Conservation (phyloP, 1,139 yeast species). For the Maudiozyma humilis region DNA sequence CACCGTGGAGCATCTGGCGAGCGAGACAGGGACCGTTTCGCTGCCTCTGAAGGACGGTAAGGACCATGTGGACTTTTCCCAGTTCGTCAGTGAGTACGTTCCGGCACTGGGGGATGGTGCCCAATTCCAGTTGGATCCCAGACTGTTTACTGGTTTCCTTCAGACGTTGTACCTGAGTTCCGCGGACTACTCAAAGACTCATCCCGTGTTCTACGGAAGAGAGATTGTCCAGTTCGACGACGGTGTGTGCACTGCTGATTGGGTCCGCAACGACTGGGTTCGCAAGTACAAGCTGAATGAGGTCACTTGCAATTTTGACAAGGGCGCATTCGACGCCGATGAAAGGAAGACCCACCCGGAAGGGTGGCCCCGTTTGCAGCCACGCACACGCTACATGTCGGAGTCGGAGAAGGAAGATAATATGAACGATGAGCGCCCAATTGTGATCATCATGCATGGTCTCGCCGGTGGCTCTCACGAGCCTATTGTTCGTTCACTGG, state of each 20-base stretch:
- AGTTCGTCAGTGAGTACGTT: conserved; percentile 37
- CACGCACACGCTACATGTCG: conserved; percentile 65
- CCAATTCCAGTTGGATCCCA: conserved; percentile 54
- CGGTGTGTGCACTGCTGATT: conserved; percentile 71
- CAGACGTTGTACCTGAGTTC: conserved; percentile 65
- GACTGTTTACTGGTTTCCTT: conserved; percentile 60
- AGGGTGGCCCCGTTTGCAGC: conserved; percentile 67
- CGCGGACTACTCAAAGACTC: conserved; percentile 44
- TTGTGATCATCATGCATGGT: conserved; percentile 71
- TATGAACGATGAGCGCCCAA: conserved; percentile 43
- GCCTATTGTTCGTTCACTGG: conserved; percentile 65
- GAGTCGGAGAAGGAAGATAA: conserved; percentile 39
- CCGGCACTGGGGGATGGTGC: conserved; percentile 42
- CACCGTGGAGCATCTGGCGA: conserved; percentile 32
- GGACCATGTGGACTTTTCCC: conserved; percentile 27
- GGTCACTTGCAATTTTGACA: conserved; percentile 23
- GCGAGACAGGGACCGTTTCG: conserved; percentile 33
- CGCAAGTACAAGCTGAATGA: conserved; percentile 32
- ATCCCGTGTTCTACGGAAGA: conserved; percentile 67
- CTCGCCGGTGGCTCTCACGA: conserved; percentile 91
- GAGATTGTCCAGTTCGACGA: conserved; percentile 56
- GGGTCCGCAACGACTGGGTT: conserved; percentile 43
- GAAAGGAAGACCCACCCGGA: conserved; percentile 51
- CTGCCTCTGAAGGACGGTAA: conserved; percentile 33
- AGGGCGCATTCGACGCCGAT: conserved; percentile 41